Percentiles rank a stretch among this genome's conserved stretches.
These are phyloP conservation scores for Piloderma croceum DNA, from an alignment of 768 basidiomycete species.

Conservation along the genomic window DNA sequence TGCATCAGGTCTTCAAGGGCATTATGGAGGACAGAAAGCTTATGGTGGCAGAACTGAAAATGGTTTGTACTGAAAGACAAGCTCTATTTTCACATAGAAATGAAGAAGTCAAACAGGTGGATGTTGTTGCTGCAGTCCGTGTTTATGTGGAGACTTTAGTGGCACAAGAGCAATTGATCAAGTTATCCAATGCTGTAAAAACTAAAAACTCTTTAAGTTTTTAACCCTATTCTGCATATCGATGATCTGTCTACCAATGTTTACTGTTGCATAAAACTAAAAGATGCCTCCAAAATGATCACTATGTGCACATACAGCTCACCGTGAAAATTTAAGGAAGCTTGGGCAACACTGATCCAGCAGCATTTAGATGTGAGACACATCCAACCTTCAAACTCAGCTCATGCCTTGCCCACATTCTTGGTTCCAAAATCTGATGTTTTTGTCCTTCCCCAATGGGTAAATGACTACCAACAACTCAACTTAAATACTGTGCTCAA, in stretches of 20 bases:
- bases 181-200: too few species aligned
- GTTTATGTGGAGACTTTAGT: too few species aligned
- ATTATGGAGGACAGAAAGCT: too few species aligned
- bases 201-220: conserved; percentile 12
- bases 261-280: conserved; percentile 18
- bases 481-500: conserved; percentile 22
- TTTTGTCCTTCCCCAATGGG: conserved; percentile 15
- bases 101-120: too few species aligned
- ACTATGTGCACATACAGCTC: conserved; percentile 24
- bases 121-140: too few species aligned
- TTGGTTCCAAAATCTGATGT: conserved; percentile 32
- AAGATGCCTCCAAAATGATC: conserved; percentile 24
- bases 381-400: conserved; percentile 22
- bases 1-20: too few species aligned
- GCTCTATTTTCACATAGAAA: too few species aligned
- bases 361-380: too few species aligned
- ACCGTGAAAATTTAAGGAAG: conserved; percentile 26
- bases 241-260: conserved; percentile 18
- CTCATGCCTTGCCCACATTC: conserved; percentile 31
- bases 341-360: conserved; percentile 28
- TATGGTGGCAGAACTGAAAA: too few species aligned
- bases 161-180: too few species aligned
- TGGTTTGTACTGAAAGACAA: too few species aligned
- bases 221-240: conserved; percentile 21
- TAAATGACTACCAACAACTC: conserved; percentile 24